Percentiles rank a stretch among this genome's conserved stretches.
These are phyloP conservation scores for Boletus sp. DNA, from an alignment of 768 basidiomycete genomes.

Conservation along the genomic window DNA sequence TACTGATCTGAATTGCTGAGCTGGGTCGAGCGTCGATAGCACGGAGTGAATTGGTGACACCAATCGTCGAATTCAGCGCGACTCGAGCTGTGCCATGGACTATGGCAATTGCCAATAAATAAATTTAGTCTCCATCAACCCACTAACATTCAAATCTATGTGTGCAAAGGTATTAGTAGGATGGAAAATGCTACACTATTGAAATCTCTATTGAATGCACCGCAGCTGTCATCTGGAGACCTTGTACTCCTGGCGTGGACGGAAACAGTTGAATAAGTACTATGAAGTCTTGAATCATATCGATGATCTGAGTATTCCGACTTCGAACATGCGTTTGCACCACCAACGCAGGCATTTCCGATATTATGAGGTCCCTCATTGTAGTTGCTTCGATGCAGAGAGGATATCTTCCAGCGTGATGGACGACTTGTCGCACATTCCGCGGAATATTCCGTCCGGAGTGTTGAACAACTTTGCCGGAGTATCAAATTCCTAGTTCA, in stretches of 20 bases:
- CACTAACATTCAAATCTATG: not conserved
- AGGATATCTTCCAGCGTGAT: constrained; percentile 71
- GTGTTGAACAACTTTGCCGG: constrained; percentile 61
- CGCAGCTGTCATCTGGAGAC: not conserved
- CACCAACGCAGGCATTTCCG: not conserved
- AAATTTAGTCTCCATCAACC: no score
- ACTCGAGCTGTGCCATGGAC: not conserved
- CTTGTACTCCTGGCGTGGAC: not conserved
- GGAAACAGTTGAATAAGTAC: not conserved
- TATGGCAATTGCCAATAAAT: not conserved
- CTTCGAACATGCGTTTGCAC: not conserved
- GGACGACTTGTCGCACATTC: constrained; percentile 83
- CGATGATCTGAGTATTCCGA: not conserved
- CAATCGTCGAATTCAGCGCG: not conserved
- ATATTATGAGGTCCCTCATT: not conserved
- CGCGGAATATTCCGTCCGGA: constrained; percentile 67
- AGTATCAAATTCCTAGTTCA: constrained; percentile 70
- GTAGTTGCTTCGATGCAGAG: constrained; percentile 27
- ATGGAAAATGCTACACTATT: not conserved
- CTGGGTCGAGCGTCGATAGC: no score
- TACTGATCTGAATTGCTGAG: not conserved
- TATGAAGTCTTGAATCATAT: not conserved
- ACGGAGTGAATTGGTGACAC: not conserved
- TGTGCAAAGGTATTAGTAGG: not conserved
- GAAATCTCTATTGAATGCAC: not conserved